Conservation (phyloP, 192 early-diverging fungal species). For the Coemansia sp. region DNA sequence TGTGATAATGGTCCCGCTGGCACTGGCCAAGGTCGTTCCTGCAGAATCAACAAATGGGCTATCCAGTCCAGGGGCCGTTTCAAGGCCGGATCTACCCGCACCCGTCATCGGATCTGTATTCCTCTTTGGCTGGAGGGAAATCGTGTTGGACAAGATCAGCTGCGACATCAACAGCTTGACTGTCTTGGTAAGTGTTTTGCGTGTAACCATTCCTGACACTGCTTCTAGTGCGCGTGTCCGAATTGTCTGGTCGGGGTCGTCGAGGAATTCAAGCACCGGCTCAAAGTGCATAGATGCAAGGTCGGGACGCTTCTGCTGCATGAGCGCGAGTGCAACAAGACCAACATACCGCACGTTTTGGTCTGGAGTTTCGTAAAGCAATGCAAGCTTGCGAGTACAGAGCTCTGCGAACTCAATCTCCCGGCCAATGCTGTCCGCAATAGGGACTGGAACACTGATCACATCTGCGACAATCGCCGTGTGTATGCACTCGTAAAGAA, state of each 20-base stretch:
- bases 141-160: slow-evolving; percentile 60
- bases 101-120: background rate
- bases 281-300: slow-evolving; percentile 80
- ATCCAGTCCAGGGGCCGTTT: slow-evolving; percentile 1
- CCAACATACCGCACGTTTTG: slow-evolving; percentile 91
- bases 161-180: slow-evolving; percentile 84
- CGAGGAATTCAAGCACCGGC: slow-evolving; percentile 83
- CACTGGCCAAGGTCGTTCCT: slow-evolving; percentile 36
- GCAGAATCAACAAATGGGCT: slow-evolving; percentile 12
- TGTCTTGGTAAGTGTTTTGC: slow-evolving; percentile 75
- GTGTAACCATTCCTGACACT: slow-evolving; percentile 79
- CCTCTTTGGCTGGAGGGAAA: slow-evolving; percentile 25
- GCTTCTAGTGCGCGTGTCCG: slow-evolving; percentile 86
- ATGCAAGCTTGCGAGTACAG: slow-evolving; percentile 79
- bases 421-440: slow-evolving; percentile 44
- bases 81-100: background rate
- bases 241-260: slow-evolving; percentile 91
- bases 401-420: slow-evolving; percentile 67
- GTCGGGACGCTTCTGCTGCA: slow-evolving; percentile 82
- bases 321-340: slow-evolving; percentile 78
- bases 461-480: slow-evolving; percentile 90
- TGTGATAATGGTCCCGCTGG: slow-evolving; percentile 28
- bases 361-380: slow-evolving; percentile 83
- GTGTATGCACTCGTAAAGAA: slow-evolving; percentile 97
- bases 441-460: slow-evolving; percentile 61